A percentile compares a stretch with the other conserved stretches of the same genome.
phyloP scores from a whole-genome alignment of 441 rosid species.

The Breynia disticha region DNA sequence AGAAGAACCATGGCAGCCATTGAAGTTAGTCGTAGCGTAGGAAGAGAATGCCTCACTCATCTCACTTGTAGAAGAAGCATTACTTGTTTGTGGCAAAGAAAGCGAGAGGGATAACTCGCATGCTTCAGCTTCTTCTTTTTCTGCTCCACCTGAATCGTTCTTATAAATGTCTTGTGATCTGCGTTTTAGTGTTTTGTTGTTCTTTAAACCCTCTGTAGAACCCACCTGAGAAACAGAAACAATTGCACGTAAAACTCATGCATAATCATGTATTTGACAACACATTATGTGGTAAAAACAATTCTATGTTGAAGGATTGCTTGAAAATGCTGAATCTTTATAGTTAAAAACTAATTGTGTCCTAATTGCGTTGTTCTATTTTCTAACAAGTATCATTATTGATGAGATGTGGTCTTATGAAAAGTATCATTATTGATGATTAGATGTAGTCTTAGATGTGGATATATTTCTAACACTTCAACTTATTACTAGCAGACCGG shows the following conservation, averaged over 20 bases:
- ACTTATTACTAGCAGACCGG: too few species aligned
- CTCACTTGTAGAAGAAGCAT: slow-evolving; percentile 51
- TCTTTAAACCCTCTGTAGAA: slow-evolving; percentile 18
- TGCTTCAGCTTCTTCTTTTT: slow-evolving; percentile 16
- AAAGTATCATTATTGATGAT: too few species aligned
- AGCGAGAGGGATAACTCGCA: slow-evolving; percentile 52
- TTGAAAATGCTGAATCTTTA: too few species aligned
- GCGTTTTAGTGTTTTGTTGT: slow-evolving; percentile 7
- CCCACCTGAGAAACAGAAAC: slow-evolving; percentile 12
- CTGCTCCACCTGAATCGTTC: slow-evolving; percentile 15
- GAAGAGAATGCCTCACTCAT: slow-evolving; percentile 58
- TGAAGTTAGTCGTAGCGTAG: slow-evolving; percentile 22
- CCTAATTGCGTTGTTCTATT: too few species aligned
- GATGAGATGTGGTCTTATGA: too few species aligned
- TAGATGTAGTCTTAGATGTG: too few species aligned
- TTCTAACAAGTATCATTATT: too few species aligned
- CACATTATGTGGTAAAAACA: too few species aligned
- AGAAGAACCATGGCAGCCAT: slow-evolving; percentile 32
- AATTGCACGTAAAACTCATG: background rate
- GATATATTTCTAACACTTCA: too few species aligned
- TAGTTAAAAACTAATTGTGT: too few species aligned
- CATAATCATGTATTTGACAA: background rate
- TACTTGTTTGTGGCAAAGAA: slow-evolving; percentile 43
- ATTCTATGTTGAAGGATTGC: too few species aligned
- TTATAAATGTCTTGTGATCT: slow-evolving; percentile 2